Evolutionary conservation across 345 rosid genomes (phyloP), one percentile per base, ranked within the genome.

Genomic region (Lumnitzera littorea): DNA sequence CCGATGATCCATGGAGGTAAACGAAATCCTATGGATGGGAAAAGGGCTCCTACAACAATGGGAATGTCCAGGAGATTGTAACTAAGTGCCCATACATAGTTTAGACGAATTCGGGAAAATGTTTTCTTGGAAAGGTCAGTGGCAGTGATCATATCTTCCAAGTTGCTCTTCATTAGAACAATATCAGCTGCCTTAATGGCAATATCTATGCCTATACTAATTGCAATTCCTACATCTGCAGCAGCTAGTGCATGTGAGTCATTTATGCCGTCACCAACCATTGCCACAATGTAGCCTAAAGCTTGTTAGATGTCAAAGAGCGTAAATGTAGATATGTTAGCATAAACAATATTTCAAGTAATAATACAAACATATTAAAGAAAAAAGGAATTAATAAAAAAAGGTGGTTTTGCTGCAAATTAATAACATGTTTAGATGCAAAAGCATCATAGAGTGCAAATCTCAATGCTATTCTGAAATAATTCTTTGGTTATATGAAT

Each of bases 201-300:
- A 10, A 75, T 59, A 46, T 75, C 79, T 0, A 75, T 75, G 15
- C 79, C 79, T 8, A 76, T 76, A 6, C 79, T 76, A 36, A 75
- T 71, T 31, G 79, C 79, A 67, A 75, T 75, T 5, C 79, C 79
- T 48, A 75, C 72, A 47, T 75, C 79, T 0, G 79, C 69, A 52
- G 76, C 76, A 0, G 70, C 79, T 20, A 75, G 67, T 27, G 76
- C 79, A 8, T 76, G 79, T 0, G 79, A 75, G 67, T 75, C 79
- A 36, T 75, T 75, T 60, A 75, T 71, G 17, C 76, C 79, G n/a
- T 75, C 76, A 16, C 79, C 79, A 49, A 75, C 79, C 79, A 75
- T 71, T 8, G 79, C 75, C 9, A 75, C 79, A 2, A 55, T 56
- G 63, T 65, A 67, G 49, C 79, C 79, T 5, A 0, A 5, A 36